Conservation (phyloP, 1,139 yeast genomes). For the Sugiyamaella xylanicola region DNA sequence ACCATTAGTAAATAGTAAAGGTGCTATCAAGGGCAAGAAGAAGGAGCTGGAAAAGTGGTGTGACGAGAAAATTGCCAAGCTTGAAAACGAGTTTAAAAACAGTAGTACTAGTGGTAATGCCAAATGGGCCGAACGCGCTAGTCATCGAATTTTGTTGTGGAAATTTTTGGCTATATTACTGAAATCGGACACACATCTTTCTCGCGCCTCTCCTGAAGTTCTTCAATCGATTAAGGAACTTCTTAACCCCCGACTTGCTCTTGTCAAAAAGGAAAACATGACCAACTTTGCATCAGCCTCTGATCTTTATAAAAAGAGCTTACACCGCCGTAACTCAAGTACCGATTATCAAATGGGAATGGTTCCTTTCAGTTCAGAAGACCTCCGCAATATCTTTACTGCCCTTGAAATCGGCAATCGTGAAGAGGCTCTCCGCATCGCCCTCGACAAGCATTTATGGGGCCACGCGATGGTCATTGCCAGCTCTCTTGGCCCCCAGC, state of each 20-base stretch:
- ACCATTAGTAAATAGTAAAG: conserved; percentile 52
- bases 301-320: conserved; percentile 30
- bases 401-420: conserved; percentile 63
- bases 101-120: conserved; percentile 34
- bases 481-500: conserved; percentile 61
- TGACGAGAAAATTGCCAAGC: conserved; percentile 40
- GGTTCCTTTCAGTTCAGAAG: conserved; percentile 41
- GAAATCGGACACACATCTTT: conserved; percentile 31
- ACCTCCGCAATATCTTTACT: conserved; percentile 38
- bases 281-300: conserved; percentile 33
- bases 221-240: conserved; percentile 29
- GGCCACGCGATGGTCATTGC: conserved; percentile 75
- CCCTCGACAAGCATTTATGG: conserved; percentile 71
- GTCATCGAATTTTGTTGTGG: conserved; percentile 39
- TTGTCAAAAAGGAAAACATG: conserved; percentile 23
- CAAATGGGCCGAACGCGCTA: conserved; percentile 29
- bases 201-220: conserved; percentile 26
- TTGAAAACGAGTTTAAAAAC: conserved; percentile 26
- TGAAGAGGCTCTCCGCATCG: conserved; percentile 63
- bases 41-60: conserved; percentile 70
- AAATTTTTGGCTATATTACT: conserved; percentile 37
- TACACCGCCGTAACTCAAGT: conserved; percentile 24
- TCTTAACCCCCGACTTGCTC: conserved; percentile 33
- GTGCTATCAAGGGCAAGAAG: conserved; percentile 53
- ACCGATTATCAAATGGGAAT: conserved; percentile 33